Conservation (phyloP, 2,329 filamentous ascomycete species). For the Nothophoma quercina region DNA sequence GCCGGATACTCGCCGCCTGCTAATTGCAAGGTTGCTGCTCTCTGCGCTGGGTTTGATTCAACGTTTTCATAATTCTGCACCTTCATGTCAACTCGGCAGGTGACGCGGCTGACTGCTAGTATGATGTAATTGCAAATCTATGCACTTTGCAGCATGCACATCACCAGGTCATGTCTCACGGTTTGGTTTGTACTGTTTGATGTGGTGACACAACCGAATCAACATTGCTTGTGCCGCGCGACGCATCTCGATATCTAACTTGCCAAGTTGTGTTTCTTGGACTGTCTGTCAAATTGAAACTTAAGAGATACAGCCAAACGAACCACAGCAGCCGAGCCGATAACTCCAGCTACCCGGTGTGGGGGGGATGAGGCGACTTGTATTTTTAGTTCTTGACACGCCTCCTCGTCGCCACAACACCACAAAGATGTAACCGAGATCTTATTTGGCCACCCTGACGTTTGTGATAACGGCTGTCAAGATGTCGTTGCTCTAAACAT, state of each 20-base stretch:
- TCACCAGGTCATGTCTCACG: slow-evolving; percentile 6
- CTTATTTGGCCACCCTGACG: background rate
- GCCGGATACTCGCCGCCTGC: background rate
- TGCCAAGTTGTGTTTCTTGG: slow-evolving; percentile 2
- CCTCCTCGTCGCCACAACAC: slow-evolving; percentile 10
- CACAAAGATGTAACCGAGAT: background rate
- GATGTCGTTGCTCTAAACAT: slow-evolving; percentile 7
- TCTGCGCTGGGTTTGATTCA: background rate
- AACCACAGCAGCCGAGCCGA: slow-evolving; percentile 12
- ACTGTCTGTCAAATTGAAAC: slow-evolving; percentile 17
- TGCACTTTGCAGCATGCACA: slow-evolving; percentile 8
- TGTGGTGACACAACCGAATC: slow-evolving; percentile 10
- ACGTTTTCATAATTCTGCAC: slow-evolving; percentile 2
- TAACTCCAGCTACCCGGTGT: slow-evolving; percentile 18
- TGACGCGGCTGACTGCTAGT: slow-evolving; percentile 10
- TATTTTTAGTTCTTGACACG: slow-evolving; percentile 17
- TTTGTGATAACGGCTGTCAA: slow-evolving; percentile 3
- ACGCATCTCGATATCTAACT: background rate
- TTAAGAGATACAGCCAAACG: slow-evolving; percentile 22
- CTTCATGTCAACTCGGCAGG: slow-evolving; percentile 4
- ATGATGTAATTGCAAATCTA: slow-evolving; percentile 2
- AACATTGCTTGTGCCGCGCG: slow-evolving; percentile 2
- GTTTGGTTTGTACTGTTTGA: slow-evolving; percentile 5
- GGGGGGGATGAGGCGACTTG: slow-evolving; percentile 18
- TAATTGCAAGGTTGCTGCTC: slow-evolving; percentile 6